These are phyloP conservation scores for Fraxinus latifolia DNA, from an alignment of 305 asterid genomes.

Conservation along the genomic window DNA sequence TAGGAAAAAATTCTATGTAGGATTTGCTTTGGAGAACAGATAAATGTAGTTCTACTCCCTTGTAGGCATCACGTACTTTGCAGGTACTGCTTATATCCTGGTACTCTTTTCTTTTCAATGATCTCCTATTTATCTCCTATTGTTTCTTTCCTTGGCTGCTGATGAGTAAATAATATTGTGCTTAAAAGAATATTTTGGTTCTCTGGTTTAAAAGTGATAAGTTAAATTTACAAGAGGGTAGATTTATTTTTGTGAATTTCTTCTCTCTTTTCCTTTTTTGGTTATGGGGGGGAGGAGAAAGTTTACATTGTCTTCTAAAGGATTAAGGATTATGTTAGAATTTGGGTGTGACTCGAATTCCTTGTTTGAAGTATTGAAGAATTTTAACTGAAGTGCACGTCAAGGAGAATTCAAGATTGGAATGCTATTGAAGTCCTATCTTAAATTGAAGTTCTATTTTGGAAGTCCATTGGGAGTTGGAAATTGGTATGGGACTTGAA, in stretches of 20 bases:
- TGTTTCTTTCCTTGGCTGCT: background rate
- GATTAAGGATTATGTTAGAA: too few species aligned
- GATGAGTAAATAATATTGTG: background rate
- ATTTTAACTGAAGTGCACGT: too few species aligned
- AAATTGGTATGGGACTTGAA: too few species aligned
- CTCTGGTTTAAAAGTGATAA: background rate
- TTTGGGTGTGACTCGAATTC: too few species aligned
- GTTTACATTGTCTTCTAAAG: background rate
- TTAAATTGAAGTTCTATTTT: too few species aligned
- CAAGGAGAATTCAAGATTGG: too few species aligned
- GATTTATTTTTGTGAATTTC: background rate
- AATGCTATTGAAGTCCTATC: too few species aligned
- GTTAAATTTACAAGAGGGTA: background rate
- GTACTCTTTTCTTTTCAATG: background rate
- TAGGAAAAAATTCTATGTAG: conserved; percentile 93
- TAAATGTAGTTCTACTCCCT: conserved; percentile 82
- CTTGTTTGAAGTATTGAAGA: too few species aligned
- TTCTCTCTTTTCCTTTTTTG: background rate
- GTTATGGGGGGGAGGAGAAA: background rate
- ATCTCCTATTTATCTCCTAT: background rate
- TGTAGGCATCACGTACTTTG: conserved; percentile 88
- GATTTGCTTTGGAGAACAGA: conserved; percentile 85
- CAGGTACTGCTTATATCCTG: conserved; percentile 51
- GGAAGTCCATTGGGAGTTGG: too few species aligned
- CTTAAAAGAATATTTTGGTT: background rate